phyloP scores from a whole-genome alignment of 2,329 filamentous ascomycete genomes.

The Trichoderma pleuroti region DNA sequence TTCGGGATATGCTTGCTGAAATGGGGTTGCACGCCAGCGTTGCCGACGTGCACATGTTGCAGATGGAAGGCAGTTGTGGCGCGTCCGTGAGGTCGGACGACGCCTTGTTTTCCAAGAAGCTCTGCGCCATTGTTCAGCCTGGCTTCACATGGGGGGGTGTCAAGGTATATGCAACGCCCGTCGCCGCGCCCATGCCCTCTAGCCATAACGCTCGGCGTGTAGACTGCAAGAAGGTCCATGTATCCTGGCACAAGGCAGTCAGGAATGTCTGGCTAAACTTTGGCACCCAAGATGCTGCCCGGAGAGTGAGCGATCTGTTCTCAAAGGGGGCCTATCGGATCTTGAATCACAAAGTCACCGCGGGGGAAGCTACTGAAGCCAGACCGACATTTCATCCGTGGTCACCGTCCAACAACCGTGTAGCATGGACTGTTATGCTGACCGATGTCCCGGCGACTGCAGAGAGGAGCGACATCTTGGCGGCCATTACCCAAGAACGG shows the following conservation, averaged over 20 bases:
- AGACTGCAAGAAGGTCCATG: constrained; percentile 34
- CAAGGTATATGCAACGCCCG: neutral
- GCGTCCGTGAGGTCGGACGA: neutral
- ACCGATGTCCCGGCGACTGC: neutral
- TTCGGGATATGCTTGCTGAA: neutral
- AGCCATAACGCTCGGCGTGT: constrained; percentile 27
- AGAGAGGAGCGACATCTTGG: neutral
- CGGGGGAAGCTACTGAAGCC: constrained; percentile 17
- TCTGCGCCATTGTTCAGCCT: neutral
- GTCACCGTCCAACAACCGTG: neutral
- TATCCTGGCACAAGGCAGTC: constrained; percentile 36
- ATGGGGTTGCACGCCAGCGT: neutral
- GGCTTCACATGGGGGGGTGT: neutral
- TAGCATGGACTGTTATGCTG: neutral
- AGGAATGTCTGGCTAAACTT: constrained; percentile 32
- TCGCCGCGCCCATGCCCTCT: constrained; percentile 26
- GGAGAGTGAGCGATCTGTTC: neutral
- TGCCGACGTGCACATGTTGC: neutral
- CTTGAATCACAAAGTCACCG: neutral
- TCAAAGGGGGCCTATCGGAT: neutral
- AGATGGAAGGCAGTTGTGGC: neutral
- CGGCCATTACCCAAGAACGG: neutral
- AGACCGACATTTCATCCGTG: neutral
- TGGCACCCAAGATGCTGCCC: constrained; percentile 7
- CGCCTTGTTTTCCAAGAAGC: constrained; percentile 5